phyloP scores from a whole-genome alignment of 805 yeast genomes.

The Metschnikowia reukaufii region DNA sequence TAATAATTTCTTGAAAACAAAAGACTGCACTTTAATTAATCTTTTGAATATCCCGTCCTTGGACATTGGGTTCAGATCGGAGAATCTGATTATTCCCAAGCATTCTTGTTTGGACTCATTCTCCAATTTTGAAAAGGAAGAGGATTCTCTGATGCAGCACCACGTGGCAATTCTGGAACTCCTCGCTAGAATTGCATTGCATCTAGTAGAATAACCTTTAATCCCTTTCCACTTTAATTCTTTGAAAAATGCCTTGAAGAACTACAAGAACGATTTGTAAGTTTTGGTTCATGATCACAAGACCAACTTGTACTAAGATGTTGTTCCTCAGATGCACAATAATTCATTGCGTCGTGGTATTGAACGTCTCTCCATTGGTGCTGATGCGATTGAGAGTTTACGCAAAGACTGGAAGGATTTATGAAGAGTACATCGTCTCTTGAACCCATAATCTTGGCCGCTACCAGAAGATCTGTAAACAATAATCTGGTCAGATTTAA shows the following conservation, averaged over 20 bases:
- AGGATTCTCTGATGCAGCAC: slow-evolving; percentile 57
- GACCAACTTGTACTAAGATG: background rate
- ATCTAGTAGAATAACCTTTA: slow-evolving; percentile 71
- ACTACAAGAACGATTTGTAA: slow-evolving; percentile 48
- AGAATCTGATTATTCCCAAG: slow-evolving; percentile 34
- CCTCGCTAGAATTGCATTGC: slow-evolving; percentile 52
- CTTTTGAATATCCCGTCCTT: slow-evolving; percentile 69
- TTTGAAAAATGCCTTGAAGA: slow-evolving; percentile 45
- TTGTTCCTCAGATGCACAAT: slow-evolving; percentile 24
- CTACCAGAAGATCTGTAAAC: slow-evolving; percentile 80
- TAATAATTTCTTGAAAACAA: slow-evolving; percentile 43
- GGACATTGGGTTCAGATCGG: slow-evolving; percentile 51
- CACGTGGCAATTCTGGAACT: slow-evolving; percentile 59
- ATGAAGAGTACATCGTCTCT: slow-evolving; percentile 45
- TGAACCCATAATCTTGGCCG: slow-evolving; percentile 72
- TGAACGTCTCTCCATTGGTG: slow-evolving; percentile 34
- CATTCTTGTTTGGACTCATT: slow-evolving; percentile 66
- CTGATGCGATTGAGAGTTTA: slow-evolving; percentile 53
- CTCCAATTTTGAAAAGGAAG: slow-evolving; percentile 47
- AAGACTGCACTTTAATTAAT: slow-evolving; percentile 63
- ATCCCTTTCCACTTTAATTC: slow-evolving; percentile 63
- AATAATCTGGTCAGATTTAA: slow-evolving; percentile 59
- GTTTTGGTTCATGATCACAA: slow-evolving; percentile 29
- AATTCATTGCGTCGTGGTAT: slow-evolving; percentile 27
- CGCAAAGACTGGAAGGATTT: slow-evolving; percentile 58